phyloP scores from a whole-genome alignment of 106 monocot genomes.

The Dendrobium huoshanense region DNA sequence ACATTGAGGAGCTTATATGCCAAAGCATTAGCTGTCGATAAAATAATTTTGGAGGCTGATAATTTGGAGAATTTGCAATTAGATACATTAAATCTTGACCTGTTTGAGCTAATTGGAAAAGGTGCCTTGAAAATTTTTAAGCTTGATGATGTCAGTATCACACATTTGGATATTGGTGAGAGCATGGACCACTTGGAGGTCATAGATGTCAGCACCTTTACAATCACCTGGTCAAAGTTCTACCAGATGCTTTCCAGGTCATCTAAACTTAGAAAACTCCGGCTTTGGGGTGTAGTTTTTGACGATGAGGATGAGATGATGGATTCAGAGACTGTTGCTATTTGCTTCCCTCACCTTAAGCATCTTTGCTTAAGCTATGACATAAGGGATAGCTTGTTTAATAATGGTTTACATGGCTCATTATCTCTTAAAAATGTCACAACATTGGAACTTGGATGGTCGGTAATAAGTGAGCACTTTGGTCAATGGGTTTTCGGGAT shows the following conservation, averaged over 20 bases:
- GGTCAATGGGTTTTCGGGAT: conserved; percentile 81
- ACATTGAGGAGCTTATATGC: conserved; percentile 71
- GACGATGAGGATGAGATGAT: conserved; percentile 96
- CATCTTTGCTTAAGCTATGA: conserved; percentile 88
- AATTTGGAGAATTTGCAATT: conserved; percentile 73
- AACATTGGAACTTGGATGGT: conserved; percentile 89
- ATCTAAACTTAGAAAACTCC: conserved; percentile 58
- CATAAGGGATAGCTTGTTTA: conserved; percentile 58
- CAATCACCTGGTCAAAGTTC: conserved; percentile 88
- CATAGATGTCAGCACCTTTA: conserved; percentile 85
- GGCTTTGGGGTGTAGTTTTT: conserved; percentile 90
- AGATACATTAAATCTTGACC: conserved; percentile 78
- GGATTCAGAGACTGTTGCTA: conserved; percentile 73
- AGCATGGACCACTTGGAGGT: conserved; percentile 67
- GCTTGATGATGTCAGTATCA: conserved; percentile 93
- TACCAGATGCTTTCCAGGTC: conserved; percentile 80
- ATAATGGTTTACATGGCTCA: conserved; percentile 62
- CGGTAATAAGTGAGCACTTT: conserved; percentile 79
- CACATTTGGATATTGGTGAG: conserved; percentile 90
- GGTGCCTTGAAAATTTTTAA: conserved; percentile 65
- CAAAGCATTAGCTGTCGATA: conserved; percentile 68
- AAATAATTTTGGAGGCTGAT: conserved; percentile 87
- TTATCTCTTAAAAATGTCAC: conserved; percentile 63
- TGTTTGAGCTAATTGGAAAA: conserved; percentile 89
- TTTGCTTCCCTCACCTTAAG: conserved; percentile 58